A percentile compares a stretch with the other conserved stretches of the same genome.
phyloP scores from a whole-genome alignment of 164 flowering plant genomes.

The Chimonanthus praecox region DNA sequence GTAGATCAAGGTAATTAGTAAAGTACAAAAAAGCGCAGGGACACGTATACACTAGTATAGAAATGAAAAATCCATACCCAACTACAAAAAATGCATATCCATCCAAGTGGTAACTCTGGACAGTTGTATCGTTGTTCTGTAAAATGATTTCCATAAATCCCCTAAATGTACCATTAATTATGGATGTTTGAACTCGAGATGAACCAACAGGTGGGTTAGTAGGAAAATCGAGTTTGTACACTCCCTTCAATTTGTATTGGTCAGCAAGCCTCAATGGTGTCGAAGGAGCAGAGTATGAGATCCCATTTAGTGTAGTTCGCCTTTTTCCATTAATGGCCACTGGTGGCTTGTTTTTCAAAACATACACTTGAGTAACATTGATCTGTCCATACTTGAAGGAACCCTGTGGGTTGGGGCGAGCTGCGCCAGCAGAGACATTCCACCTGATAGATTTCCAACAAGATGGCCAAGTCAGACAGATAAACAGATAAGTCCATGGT shows the following conservation, averaged over 20 bases:
- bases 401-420: constrained; percentile 89
- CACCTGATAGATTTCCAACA: constrained; percentile 26
- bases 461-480: not conserved
- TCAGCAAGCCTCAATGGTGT: constrained; percentile 76
- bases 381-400: constrained; percentile 68
- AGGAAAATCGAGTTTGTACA: constrained; percentile 67
- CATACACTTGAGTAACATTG: constrained; percentile 46
- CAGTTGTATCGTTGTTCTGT: constrained; percentile 62
- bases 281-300: constrained; percentile 50
- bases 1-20: constrained; percentile 4
- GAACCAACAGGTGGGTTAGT: constrained; percentile 31
- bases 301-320: constrained; percentile 51
- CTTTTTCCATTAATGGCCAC: constrained; percentile 36
- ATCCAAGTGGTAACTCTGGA: constrained; percentile 67
- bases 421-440: constrained; percentile 70
- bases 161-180: constrained; percentile 60
- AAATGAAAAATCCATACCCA: constrained; percentile 36
- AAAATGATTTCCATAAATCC: constrained; percentile 67
- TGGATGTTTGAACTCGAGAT: constrained; percentile 36
- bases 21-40: not conserved
- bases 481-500: not conserved
- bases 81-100: constrained; percentile 76
- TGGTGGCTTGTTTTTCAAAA: constrained; percentile 41
- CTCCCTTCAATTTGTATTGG: constrained; percentile 36
- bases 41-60: not conserved